These are phyloP conservation scores for Fraxinus platypoda DNA, from an alignment of 305 asterid genomes.

Conservation along the genomic window DNA sequence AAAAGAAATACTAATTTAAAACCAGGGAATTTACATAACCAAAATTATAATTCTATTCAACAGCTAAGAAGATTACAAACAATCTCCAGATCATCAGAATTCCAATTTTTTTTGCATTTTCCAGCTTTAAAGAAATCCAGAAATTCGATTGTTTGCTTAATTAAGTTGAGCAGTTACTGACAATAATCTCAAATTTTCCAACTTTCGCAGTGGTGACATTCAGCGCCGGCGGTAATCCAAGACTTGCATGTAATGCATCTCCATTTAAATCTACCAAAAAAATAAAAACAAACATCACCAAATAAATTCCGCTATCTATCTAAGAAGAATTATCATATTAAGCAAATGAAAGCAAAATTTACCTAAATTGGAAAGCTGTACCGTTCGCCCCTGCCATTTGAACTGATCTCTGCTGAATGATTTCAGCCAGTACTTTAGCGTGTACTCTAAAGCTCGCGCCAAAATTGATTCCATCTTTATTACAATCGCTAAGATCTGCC, in stretches of 20 bases:
- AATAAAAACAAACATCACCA: conserved; percentile 6
- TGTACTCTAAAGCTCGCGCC: conserved; percentile 92
- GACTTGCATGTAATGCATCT: conserved; percentile 94
- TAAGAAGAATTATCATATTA: conserved; percentile 10
- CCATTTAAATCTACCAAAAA: conserved; percentile 74
- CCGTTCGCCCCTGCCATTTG: conserved; percentile 89
- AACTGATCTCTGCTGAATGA: conserved; percentile 95
- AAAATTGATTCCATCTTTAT: conserved; percentile 74
- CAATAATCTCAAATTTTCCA: conserved; percentile 91
- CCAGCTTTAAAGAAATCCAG: conserved; percentile 13
- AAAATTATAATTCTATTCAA: conserved; percentile 6
- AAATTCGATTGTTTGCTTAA: conserved; percentile 6
- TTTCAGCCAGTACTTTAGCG: conserved; percentile 93
- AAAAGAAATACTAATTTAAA: conserved; percentile 8
- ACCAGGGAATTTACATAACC: background rate
- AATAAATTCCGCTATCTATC: conserved; percentile 24
- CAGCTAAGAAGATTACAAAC: background rate
- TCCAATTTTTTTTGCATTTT: background rate
- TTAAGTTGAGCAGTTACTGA: conserved; percentile 38
- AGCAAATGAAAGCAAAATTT: conserved; percentile 6
- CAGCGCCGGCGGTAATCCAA: conserved; percentile 95
- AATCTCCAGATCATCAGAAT: conserved; percentile 10
- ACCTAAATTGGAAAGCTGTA: conserved; percentile 91
- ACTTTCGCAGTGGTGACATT: conserved; percentile 87
- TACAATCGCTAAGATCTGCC: conserved; percentile 27